These are phyloP conservation scores for Lepidium africanum DNA, from an alignment of 345 rosid species.

Conservation along the genomic window DNA sequence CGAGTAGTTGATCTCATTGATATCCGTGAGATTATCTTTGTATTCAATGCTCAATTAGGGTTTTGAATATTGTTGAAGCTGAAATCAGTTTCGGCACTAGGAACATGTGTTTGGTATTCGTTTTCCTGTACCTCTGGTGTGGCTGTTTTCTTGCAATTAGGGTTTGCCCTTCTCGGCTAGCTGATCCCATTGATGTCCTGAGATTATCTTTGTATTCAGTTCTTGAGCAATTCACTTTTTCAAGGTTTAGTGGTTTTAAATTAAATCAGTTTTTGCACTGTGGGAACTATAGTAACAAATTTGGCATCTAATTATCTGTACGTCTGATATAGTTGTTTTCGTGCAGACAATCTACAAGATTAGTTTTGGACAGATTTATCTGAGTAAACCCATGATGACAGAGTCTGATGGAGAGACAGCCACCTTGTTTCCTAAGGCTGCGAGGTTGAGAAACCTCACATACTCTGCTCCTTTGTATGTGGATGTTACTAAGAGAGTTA, in stretches of 20 bases:
- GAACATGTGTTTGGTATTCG: neutral
- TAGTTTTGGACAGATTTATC: constrained; percentile 89
- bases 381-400: constrained; percentile 99
- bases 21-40: neutral
- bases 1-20: neutral
- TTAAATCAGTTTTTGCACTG: neutral
- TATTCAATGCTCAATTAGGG: neutral
- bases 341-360: constrained; percentile 94
- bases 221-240: neutral
- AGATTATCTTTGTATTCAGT: neutral
- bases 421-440: constrained; percentile 93
- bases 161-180: neutral
- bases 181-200: neutral
- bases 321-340: constrained; percentile 7
- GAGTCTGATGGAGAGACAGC: constrained; percentile 99
- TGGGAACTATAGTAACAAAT: neutral
- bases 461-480: constrained; percentile 96
- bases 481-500: constrained; percentile 86
- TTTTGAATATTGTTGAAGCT: neutral
- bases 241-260: neutral
- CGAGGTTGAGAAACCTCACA: constrained; percentile 91
- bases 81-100: neutral
- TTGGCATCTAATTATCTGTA: neutral
- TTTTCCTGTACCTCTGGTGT: neutral
- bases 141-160: neutral